Evolutionary conservation across 306 rosid species (phyloP).

Genomic region (Rosa persica): DNA sequence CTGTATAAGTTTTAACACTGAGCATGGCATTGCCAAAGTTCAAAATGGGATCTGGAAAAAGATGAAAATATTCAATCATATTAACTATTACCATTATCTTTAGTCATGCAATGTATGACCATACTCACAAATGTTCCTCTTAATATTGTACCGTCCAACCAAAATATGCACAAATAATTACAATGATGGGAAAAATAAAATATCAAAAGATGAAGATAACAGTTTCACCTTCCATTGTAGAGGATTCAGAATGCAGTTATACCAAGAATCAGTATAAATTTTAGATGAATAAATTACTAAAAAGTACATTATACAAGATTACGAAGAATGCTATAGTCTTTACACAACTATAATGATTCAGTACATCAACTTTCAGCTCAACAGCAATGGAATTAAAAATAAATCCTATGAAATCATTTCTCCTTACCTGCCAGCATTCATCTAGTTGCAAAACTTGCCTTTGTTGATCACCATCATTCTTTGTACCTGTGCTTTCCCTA

Average conservation of each 20-base stretch:
- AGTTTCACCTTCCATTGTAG: background rate
- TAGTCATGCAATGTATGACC: background rate
- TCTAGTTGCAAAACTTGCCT: background rate
- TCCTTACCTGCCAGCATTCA: slow-evolving; percentile 17
- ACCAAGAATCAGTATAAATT: slow-evolving; percentile 1
- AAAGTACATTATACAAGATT: slow-evolving; percentile 1
- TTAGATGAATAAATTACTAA: background rate
- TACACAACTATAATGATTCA: slow-evolving; percentile 13
- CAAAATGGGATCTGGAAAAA: background rate
- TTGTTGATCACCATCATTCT: slow-evolving; percentile 14
- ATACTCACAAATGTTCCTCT: background rate
- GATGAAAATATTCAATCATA: background rate
- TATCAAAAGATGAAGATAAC: background rate
- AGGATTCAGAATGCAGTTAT: background rate
- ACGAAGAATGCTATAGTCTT: slow-evolving; percentile 5
- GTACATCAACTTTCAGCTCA: slow-evolving; percentile 22
- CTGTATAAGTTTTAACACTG: background rate
- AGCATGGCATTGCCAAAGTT: background rate
- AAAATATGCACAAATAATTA: background rate
- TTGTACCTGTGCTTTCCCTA: slow-evolving; percentile 3
- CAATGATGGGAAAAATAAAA: background rate
- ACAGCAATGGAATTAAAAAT: slow-evolving; percentile 16
- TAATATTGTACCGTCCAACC: background rate
- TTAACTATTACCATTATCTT: background rate
- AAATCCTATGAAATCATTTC: background rate